Conservation (phyloP, 163 green algal genomes). For the Chlorella variabilis region DNA sequence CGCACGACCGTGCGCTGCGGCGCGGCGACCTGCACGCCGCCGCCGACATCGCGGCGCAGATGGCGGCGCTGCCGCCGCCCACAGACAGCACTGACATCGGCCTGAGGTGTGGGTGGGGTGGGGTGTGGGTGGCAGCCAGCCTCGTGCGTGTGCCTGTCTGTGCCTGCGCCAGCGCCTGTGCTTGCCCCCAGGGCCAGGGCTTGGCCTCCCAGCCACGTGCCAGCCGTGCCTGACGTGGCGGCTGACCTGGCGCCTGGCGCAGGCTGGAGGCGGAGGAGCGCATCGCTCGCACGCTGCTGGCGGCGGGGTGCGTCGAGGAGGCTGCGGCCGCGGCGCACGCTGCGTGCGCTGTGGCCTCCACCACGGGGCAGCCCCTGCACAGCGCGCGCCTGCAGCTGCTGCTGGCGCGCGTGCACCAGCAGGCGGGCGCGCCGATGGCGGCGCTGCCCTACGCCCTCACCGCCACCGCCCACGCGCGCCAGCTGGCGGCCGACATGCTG, state of each 20-base stretch:
- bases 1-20: slow-evolving; percentile 44
- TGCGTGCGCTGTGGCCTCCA: background rate
- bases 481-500: slow-evolving; percentile 51
- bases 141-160: background rate
- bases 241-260: too few species aligned
- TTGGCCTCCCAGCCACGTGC: too few species aligned
- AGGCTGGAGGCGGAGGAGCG: slow-evolving; percentile 49
- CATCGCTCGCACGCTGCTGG: slow-evolving; percentile 44
- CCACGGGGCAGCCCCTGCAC: slow-evolving; percentile 38
- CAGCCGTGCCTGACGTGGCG: too few species aligned
- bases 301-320: slow-evolving; percentile 36
- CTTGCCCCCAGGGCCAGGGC: too few species aligned
- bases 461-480: slow-evolving; percentile 40
- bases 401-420: slow-evolving; percentile 53
- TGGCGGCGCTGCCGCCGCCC: slow-evolving; percentile 50
- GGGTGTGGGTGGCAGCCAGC: too few species aligned
- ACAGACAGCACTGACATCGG: slow-evolving; percentile 39
- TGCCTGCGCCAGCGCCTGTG: too few species aligned
- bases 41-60: slow-evolving; percentile 33
- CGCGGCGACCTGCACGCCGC: slow-evolving; percentile 37
- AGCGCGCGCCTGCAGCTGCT: slow-evolving; percentile 59
- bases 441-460: slow-evolving; percentile 53
- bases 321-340: slow-evolving; percentile 8
- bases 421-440: slow-evolving; percentile 41
- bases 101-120: slow-evolving; percentile 18